phyloP scores from a whole-genome alignment of 257 asterid genomes.

The Rehmannia glutinosa region DNA sequence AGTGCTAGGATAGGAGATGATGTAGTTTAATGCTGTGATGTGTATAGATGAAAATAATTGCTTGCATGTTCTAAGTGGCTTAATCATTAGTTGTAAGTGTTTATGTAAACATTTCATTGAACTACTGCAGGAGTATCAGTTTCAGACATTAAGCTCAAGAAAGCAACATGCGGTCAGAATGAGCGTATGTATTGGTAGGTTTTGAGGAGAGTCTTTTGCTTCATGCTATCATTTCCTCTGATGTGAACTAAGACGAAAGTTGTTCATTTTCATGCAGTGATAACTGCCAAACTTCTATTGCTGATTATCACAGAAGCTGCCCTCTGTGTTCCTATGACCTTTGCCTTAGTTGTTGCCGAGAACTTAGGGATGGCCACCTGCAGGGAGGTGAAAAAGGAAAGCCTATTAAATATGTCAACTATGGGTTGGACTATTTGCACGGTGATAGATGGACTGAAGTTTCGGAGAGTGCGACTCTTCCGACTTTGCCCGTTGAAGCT shows the following conservation, averaged over 20 bases:
- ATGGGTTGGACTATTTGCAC: conserved; percentile 46
- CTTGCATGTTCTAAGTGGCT: not conserved
- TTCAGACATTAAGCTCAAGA: conserved; percentile 26
- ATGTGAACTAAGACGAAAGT: not conserved
- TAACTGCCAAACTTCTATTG: conserved; percentile 51
- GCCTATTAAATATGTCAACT: conserved; percentile 20
- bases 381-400: conserved; percentile 39
- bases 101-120: not conserved
- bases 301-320: conserved; percentile 58
- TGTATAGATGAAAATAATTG: too few species aligned
- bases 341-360: conserved; percentile 65
- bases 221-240: not conserved
- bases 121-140: conserved; percentile 36
- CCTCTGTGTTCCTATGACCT: conserved; percentile 54
- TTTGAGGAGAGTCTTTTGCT: not conserved
- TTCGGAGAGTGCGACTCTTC: not conserved
- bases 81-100: not conserved
- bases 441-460: conserved; percentile 16
- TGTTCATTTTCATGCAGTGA: conserved; percentile 37
- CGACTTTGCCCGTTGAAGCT: not conserved
- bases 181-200: conserved; percentile 59
- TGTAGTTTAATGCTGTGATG: too few species aligned
- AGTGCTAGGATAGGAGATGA: too few species aligned
- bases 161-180: conserved; percentile 1
- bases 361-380: conserved; percentile 43